phyloP scores from a whole-genome alignment of 1,139 yeast genomes.

The Zhuliangozyma parablackwelliae region DNA sequence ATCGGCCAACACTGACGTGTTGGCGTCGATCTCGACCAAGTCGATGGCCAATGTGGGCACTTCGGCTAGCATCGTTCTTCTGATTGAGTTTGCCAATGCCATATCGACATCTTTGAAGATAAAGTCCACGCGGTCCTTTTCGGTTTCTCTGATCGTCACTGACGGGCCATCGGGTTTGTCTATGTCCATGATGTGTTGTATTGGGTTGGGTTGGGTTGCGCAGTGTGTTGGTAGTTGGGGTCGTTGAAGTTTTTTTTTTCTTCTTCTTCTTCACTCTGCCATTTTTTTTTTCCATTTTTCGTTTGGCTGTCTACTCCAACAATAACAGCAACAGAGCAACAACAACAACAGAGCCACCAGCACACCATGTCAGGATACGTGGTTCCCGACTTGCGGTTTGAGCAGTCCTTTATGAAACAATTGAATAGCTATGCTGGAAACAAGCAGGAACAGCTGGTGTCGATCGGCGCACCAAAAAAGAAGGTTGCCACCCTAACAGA shows the following conservation, averaged over 20 bases:
- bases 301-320: no score
- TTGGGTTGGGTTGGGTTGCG: not conserved
- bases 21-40: constrained; percentile 87
- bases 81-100: constrained; percentile 85
- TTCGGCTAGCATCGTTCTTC: constrained; percentile 92
- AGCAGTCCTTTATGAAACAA: constrained; percentile 52
- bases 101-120: constrained; percentile 84
- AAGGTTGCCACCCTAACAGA: constrained; percentile 15
- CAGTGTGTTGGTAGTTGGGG: not conserved
- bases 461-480: not conserved
- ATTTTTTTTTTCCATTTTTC: no score
- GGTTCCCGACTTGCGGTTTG: constrained; percentile 67
- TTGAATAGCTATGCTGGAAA: constrained; percentile 33
- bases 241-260: no score
- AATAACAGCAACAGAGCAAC: no score
- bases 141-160: constrained; percentile 83
- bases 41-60: constrained; percentile 96
- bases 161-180: constrained; percentile 55
- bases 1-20: constrained; percentile 93
- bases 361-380: constrained; percentile 17
- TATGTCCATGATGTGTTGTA: constrained; percentile 28
- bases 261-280: no score
- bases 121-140: constrained; percentile 83
- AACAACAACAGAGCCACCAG: not conserved
- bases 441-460: not conserved